Evolutionary conservation across 75 land plant genomes (phyloP).

Genomic region (Gnetum montanum): DNA sequence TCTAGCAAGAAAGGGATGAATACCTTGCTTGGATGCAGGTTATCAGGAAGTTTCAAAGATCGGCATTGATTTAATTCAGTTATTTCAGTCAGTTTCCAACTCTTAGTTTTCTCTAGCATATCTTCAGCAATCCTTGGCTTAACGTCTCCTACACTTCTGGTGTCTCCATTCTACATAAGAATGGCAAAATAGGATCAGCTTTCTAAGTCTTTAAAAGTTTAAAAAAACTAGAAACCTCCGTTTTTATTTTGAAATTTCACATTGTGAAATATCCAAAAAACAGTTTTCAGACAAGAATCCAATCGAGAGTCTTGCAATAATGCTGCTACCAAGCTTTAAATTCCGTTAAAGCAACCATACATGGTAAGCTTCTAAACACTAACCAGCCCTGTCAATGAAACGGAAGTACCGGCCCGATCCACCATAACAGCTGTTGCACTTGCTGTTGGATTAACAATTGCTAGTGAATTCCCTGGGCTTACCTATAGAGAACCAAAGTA

Average conservation of each 20-base stretch:
- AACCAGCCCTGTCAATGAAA: conserved; percentile 39
- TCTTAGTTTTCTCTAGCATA: conserved; percentile 46
- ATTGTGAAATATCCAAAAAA: too few species aligned
- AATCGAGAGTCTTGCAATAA: too few species aligned
- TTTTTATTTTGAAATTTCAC: too few species aligned
- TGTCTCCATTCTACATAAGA: conserved; percentile 45
- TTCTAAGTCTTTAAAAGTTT: background rate
- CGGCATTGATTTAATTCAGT: conserved; percentile 62
- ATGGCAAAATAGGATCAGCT: background rate
- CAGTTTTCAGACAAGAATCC: too few species aligned
- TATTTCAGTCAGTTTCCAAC: conserved; percentile 75
- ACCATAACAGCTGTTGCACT: conserved; percentile 26
- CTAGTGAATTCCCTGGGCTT: conserved; percentile 20
- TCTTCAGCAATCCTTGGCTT: conserved; percentile 66
- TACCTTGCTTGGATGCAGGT: conserved; percentile 71
- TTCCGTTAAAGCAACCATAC: too few species aligned
- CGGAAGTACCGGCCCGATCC: conserved; percentile 33
- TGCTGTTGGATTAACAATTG: conserved; percentile 13
- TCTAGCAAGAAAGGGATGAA: background rate
- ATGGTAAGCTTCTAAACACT: too few species aligned
- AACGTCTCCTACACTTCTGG: conserved; percentile 35
- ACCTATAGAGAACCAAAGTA: conserved; percentile 8
- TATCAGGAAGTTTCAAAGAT: conserved; percentile 58
- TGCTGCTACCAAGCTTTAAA: too few species aligned
- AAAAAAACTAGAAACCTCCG: too few species aligned